phyloP scores from a whole-genome alignment of 2,329 filamentous ascomycete genomes.

The Trichophaea hybrida region DNA sequence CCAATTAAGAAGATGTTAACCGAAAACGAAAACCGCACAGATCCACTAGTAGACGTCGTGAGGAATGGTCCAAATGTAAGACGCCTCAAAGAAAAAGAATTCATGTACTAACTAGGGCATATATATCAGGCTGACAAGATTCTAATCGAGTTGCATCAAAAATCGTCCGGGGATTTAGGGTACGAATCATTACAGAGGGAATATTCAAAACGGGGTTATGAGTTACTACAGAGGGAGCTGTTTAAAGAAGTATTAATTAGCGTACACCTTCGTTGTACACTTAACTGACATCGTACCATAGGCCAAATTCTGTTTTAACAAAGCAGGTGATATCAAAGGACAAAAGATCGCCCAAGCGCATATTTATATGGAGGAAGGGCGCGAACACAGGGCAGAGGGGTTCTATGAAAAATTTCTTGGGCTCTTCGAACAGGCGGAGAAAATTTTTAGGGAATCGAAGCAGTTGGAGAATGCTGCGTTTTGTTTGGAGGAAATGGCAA shows the following conservation, averaged over 20 bases:
- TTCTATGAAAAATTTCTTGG: conserved; percentile 14
- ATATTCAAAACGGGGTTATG: not conserved
- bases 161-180: no score
- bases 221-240: not conserved
- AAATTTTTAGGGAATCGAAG: conserved; percentile 8
- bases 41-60: not conserved
- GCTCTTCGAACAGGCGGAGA: conserved; percentile 10
- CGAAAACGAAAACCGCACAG: not conserved
- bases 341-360: conserved; percentile 7
- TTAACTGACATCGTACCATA: not conserved
- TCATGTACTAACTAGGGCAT: no score
- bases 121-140: no score
- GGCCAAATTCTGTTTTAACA: conserved; percentile 15
- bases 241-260: not conserved
- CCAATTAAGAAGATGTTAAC: conserved; percentile 8
- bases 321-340: conserved; percentile 7
- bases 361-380: conserved; percentile 12
- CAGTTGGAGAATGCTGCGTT: conserved; percentile 12
- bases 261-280: no score
- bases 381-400: conserved; percentile 3
- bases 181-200: no score
- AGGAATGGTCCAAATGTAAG: not conserved
- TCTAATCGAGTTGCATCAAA: not conserved
- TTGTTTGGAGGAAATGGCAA: conserved; percentile 11
- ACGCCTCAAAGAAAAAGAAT: no score